Evolutionary conservation across 306 rosid species (phyloP).

Genomic region (Spatholobus suberectus): DNA sequence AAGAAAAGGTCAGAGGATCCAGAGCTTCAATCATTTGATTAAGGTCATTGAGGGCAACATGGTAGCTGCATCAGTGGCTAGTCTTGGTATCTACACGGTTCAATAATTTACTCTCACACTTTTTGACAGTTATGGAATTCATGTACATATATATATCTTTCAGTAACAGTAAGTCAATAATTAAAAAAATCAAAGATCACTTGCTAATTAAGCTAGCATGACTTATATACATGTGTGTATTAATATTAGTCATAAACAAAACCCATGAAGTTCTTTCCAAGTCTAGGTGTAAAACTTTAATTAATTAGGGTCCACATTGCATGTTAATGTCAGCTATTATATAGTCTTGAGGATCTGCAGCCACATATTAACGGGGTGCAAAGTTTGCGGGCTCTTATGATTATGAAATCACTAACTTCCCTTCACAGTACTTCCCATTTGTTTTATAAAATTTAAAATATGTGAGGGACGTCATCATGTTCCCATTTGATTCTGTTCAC

Average conservation of each 20-base stretch:
- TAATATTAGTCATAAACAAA: not conserved
- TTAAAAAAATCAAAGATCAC: not conserved
- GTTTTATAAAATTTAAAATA: not conserved
- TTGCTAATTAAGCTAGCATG: not conserved
- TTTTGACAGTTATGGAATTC: not conserved
- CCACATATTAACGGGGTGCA: not conserved
- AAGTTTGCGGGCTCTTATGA: not conserved
- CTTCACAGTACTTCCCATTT: not conserved
- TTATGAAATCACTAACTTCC: not conserved
- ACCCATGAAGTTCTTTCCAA: not conserved
- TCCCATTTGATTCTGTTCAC: conserved; percentile 52
- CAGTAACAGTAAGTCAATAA: not conserved
- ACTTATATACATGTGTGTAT: not conserved
- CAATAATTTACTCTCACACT: not conserved
- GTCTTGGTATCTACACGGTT: not conserved
- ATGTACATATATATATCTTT: not conserved
- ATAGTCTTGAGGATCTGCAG: not conserved
- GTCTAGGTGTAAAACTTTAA: not conserved
- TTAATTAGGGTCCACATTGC: not conserved
- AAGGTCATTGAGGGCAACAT: conserved; percentile 8
- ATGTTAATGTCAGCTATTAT: not conserved
- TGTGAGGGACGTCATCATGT: conserved; percentile 34
- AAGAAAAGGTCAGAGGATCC: not conserved
- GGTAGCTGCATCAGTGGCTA: too few species aligned
- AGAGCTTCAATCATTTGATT: conserved; percentile 29